Conservation (phyloP, 2,329 filamentous ascomycete genomes). For the Colletotrichum sp. region DNA sequence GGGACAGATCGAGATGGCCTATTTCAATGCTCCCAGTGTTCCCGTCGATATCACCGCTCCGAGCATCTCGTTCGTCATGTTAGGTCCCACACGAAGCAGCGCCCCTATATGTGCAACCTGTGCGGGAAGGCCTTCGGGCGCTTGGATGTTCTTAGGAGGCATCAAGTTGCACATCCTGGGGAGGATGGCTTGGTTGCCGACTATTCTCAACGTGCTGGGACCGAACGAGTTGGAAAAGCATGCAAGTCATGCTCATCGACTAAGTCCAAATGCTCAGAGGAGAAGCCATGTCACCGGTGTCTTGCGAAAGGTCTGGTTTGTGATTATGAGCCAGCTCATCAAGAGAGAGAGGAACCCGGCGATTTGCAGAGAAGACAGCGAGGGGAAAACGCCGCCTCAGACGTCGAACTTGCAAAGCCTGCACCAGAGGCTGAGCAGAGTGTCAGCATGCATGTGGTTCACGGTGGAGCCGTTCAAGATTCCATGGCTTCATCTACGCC, state of each 20-base stretch:
- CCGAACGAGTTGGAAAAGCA: neutral
- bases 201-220: neutral
- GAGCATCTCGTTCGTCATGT: neutral
- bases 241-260: neutral
- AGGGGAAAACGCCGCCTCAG: neutral
- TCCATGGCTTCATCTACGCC: neutral
- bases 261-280: conserved; percentile 1
- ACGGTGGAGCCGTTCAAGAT: neutral
- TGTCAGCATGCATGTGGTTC: neutral
- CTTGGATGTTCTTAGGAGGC: neutral
- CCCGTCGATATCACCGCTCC: neutral
- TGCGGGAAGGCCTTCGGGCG: neutral
- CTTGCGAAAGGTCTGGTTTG: neutral
- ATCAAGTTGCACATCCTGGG: neutral
- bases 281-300: neutral
- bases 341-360: neutral
- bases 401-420: neutral
- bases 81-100: neutral
- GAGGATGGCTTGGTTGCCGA: neutral
- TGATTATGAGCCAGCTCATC: neutral
- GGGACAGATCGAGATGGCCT: neutral
- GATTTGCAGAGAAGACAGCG: neutral
- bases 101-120: neutral
- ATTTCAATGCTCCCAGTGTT: neutral
- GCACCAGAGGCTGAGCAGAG: neutral